Evolutionary conservation across 495 filamentous ascomycete species (phyloP), one percentile per base, ranked within the genome.

Genomic region (Peziza echinospora): DNA sequence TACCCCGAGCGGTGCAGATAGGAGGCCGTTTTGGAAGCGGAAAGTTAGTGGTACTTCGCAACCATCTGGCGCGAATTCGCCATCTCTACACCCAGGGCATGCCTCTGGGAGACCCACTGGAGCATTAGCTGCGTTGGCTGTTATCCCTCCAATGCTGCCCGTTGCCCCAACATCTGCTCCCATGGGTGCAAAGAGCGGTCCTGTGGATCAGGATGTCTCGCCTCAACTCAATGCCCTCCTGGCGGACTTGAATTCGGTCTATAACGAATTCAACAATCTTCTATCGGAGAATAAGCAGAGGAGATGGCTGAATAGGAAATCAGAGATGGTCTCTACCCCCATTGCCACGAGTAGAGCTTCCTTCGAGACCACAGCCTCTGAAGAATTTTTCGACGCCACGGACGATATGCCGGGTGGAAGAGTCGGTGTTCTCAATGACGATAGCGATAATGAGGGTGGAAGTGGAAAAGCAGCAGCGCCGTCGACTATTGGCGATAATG

Each of bases 341-440:
- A 43, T 24, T 10, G 63, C 64, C 8, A 72, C 82, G 8, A 76
- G 89, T 48, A 66, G 65, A 46, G 13, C 13, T 13, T 93, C 84
- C 61, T 71, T 85, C 28, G 89, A 94, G 53, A 86, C 83, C 7
- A 71, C 77, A 43, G 72, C 78, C 6, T 72, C 75, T 1, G 80
- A 89, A 24, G 91, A 97, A 56, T 97, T 93, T 63, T 97, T 92
- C 51, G 89, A 97, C 57, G 89, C 89, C 1, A 73, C 76, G 45
- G 82, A 77, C 40, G 82, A 77, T 6, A 76, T 57, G 25, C 68
- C 70, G 22, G 61, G 63, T n/a, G 75, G 79, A 37, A 77, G 78
- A 47, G 66, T 94, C 1, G 66, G 92, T 53, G 75, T 75, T 41
- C 82, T 96, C 50, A 70, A 74, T 37, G 64, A 62, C 19, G 73